These are phyloP conservation scores for Colletotrichum sp. DNA, from an alignment of 2,329 filamentous ascomycete species.

Conservation along the genomic window DNA sequence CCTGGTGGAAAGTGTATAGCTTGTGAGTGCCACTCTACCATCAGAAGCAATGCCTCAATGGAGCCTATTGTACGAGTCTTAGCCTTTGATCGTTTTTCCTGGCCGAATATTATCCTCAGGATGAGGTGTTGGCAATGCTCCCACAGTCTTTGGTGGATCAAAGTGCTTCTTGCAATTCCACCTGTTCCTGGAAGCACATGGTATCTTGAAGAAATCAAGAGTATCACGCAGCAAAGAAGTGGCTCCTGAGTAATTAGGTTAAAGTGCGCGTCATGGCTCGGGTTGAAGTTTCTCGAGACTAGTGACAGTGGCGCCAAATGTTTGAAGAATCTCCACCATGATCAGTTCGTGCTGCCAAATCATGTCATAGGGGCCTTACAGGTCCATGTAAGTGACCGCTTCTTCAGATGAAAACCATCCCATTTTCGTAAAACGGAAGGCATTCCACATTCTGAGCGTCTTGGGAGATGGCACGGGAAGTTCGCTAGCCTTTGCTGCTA, in stretches of 20 bases:
- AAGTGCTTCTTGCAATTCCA: slow-evolving; percentile 53
- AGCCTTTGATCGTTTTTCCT: slow-evolving; percentile 55
- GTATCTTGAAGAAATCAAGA: slow-evolving; percentile 61
- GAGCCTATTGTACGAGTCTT: slow-evolving; percentile 54
- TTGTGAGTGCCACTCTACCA: slow-evolving; percentile 63
- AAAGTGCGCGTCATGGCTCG: slow-evolving; percentile 51
- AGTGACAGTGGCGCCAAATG: slow-evolving; percentile 57
- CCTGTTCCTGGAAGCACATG: slow-evolving; percentile 45
- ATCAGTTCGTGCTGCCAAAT: slow-evolving; percentile 22
- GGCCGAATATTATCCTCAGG: slow-evolving; percentile 57
- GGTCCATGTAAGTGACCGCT: slow-evolving; percentile 56
- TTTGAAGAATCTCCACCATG: slow-evolving; percentile 46
- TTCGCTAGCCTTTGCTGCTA: not conserved
- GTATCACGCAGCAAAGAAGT: slow-evolving; percentile 56
- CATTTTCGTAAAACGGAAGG: slow-evolving; percentile 55
- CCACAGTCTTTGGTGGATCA: slow-evolving; percentile 60
- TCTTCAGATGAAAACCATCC: slow-evolving; percentile 61
- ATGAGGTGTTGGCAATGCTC: slow-evolving; percentile 58
- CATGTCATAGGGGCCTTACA: slow-evolving; percentile 40
- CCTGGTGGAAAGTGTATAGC: slow-evolving; percentile 59
- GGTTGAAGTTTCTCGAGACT: slow-evolving; percentile 54
- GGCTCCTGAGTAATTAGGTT: slow-evolving; percentile 55
- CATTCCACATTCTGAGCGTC: slow-evolving; percentile 17
- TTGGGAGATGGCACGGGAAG: not conserved
- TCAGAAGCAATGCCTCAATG: slow-evolving; percentile 56